Evolutionary conservation across 2,329 filamentous ascomycete species (phyloP).

Genomic region (Boeremia lycopersici): DNA sequence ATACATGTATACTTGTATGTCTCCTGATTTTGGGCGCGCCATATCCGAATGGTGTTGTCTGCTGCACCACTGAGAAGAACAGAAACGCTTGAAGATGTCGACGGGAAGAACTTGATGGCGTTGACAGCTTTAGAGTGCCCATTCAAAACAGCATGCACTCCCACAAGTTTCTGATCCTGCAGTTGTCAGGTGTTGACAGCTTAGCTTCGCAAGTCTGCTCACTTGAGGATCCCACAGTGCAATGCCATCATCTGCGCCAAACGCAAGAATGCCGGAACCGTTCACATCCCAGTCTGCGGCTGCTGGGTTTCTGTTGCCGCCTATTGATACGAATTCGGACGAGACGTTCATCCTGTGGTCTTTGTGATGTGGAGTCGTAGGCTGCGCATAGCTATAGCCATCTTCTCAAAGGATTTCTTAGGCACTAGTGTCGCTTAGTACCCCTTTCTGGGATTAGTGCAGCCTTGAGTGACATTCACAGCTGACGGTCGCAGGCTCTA

Average conservation of each 20-base stretch:
- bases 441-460: slow-evolving; percentile 20
- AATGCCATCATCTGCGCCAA: slow-evolving; percentile 86
- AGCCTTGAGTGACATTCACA: neutral
- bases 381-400: slow-evolving; percentile 31
- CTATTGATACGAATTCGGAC: slow-evolving; percentile 69
- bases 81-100: slow-evolving; percentile 53
- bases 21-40: slow-evolving; percentile 48
- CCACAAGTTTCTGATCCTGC: slow-evolving; percentile 55
- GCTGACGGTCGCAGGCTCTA: slow-evolving; percentile 9
- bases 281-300: slow-evolving; percentile 84
- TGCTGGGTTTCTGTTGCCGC: slow-evolving; percentile 87
- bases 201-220: slow-evolving; percentile 44
- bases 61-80: slow-evolving; percentile 80
- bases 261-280: slow-evolving; percentile 73
- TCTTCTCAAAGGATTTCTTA: slow-evolving; percentile 35
- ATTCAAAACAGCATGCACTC: slow-evolving; percentile 70
- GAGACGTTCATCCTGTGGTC: slow-evolving; percentile 37
- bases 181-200: slow-evolving; percentile 17
- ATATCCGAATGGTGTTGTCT: slow-evolving; percentile 76
- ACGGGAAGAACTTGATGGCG: slow-evolving; percentile 77
- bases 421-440: slow-evolving; percentile 41
- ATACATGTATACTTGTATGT: slow-evolving; percentile 48
- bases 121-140: slow-evolving; percentile 84
- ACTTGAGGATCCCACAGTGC: slow-evolving; percentile 85
- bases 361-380: slow-evolving; percentile 21